phyloP scores from a whole-genome alignment of 106 monocot species.

The Allium cepa region DNA sequence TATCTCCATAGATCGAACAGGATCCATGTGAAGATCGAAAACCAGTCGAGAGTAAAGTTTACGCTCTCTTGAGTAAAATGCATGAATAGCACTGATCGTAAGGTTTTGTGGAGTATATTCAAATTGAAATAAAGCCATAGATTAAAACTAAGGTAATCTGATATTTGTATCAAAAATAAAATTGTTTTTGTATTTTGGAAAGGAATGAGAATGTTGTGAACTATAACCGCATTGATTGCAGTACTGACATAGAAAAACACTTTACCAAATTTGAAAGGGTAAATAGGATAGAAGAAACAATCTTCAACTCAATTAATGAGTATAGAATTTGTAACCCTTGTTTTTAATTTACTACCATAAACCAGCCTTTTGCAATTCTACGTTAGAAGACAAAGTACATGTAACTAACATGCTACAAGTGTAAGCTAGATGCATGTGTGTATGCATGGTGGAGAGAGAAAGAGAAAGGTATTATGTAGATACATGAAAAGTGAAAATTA shows the following conservation, averaged over 20 bases:
- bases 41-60: conserved; percentile 36
- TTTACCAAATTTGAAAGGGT: background rate
- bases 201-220: background rate
- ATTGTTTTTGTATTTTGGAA: background rate
- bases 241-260: background rate
- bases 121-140: background rate
- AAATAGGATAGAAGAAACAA: background rate
- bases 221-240: conserved; percentile 3
- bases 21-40: conserved; percentile 16
- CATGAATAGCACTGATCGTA: conserved; percentile 7
- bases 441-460: background rate
- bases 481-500: background rate
- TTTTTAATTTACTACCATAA: background rate
- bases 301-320: background rate
- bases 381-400: background rate
- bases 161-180: background rate
- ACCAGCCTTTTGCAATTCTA: background rate
- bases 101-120: conserved; percentile 1
- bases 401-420: conserved; percentile 1
- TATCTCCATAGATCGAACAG: conserved; percentile 31
- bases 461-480: background rate
- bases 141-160: background rate
- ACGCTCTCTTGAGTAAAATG: conserved; percentile 33
- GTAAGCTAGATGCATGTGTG: background rate
- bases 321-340: background rate